phyloP scores from a whole-genome alignment of 257 asterid species.

The Paulownia fortunei region DNA sequence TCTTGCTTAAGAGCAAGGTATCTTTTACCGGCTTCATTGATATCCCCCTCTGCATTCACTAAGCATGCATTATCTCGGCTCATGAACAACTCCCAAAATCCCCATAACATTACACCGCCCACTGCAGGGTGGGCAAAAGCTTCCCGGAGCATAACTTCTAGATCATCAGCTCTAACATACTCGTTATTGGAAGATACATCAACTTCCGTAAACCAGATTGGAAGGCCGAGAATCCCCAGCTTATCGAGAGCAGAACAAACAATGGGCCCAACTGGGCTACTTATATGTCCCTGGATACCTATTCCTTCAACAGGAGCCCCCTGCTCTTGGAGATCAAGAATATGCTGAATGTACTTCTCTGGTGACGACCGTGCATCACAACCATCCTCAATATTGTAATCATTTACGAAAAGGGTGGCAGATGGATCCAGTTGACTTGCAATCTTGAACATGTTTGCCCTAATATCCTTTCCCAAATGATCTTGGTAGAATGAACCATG shows the following conservation, averaged over 20 bases:
- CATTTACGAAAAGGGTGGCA: conserved; percentile 69
- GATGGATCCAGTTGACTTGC: conserved; percentile 66
- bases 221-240: conserved; percentile 70
- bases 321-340: conserved; percentile 65
- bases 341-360: conserved; percentile 68
- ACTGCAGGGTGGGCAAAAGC: conserved; percentile 83
- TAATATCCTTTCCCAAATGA: conserved; percentile 63
- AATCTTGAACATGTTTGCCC: conserved; percentile 72
- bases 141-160: conserved; percentile 81
- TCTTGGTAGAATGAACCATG: conserved; percentile 85
- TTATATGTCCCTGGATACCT: conserved; percentile 85
- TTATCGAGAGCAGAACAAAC: conserved; percentile 72
- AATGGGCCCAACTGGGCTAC: conserved; percentile 67
- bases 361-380: conserved; percentile 65
- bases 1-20: conserved; percentile 62
- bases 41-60: conserved; percentile 75
- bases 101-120: conserved; percentile 80
- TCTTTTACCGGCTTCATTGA: conserved; percentile 76
- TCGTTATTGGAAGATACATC: conserved; percentile 72
- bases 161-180: conserved; percentile 71
- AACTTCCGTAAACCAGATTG: conserved; percentile 82
- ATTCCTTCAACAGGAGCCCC: conserved; percentile 86
- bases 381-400: conserved; percentile 78
- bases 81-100: conserved; percentile 88
- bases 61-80: conserved; percentile 61